Base-by-base conservation (phyloP, 1,284 basidiomycete species). In the Boletus semigastroideus region DNA sequence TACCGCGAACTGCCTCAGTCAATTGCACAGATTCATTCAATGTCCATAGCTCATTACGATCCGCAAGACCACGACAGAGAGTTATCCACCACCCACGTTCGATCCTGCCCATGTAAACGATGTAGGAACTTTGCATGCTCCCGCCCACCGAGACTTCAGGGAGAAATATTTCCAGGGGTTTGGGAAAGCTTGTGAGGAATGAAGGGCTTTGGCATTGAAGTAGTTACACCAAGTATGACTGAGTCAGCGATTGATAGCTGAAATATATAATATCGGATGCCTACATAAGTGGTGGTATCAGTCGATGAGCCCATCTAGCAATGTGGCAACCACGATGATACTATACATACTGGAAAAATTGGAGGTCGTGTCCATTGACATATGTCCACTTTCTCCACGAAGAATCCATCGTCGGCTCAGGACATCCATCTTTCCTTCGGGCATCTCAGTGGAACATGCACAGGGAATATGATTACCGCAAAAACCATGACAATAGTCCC, bases 121-220 rank as follows among this genome's bases (percentile, higher is more conserved):
- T 12, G 46, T 58, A 19, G 64, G 62, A 16, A 55, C 44, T 4
- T 56, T 48, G 4, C 84, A 80, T 60, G 59, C 81, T 14, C 90
- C 89, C 11, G 89, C 88, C 1, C 89, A 92, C 65, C 84, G 80
- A 60, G 83, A 88, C 62, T 92, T 92, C 62, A 74, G 89, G 48
- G 83, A 86, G 59, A 91, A 91, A 60, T 92, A 91, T 63, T 92
- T 92, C 60, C 80, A 84, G 55, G 84, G 87, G 0, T 92, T 92
- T 69, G 84, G 76, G 54, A 79, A 77, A 56, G 63, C 49, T 10
- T 48, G 41, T 7, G 56, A 52, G 25, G 27, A 55, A 40, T 61
- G 14, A 37, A 25, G 30, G 25, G 19, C 13, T 25, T n/a, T 36
- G 14, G 12, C 9, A 10, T 20, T 12, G 17, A 25, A 16, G 9